A percentile compares a stretch with the other conserved stretches of the same genome.
phyloP scores from a whole-genome alignment of 768 basidiomycete genomes.

The Tephrocybe sp. region DNA sequence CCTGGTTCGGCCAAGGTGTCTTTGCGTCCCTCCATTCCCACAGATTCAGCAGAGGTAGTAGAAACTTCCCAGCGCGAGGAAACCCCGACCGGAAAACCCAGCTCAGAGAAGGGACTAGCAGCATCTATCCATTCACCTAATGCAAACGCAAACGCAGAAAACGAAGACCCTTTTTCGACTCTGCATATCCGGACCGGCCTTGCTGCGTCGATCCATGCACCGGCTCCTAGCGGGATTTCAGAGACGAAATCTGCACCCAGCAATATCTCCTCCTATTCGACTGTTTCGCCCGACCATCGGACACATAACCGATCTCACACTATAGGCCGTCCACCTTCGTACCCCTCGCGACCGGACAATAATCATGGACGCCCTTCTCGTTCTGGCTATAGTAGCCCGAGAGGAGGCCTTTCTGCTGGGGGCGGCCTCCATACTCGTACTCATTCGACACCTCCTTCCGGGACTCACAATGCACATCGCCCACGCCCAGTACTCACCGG shows the following conservation, averaged over 20 bases:
- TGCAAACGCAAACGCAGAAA: too few relatives aligned
- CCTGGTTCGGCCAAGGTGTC: conserved; percentile 11
- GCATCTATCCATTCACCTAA: conserved; percentile 18
- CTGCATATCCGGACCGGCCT: conserved; percentile 30
- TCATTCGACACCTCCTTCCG: conserved; percentile 61
- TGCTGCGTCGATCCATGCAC: conserved; percentile 57
- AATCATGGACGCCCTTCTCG: conserved; percentile 34
- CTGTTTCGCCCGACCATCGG: conserved; percentile 26
- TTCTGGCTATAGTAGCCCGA: conserved; percentile 44
- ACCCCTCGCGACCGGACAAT: conserved; percentile 28
- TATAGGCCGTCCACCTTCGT: conserved; percentile 40
- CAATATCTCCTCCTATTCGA: conserved; percentile 29
- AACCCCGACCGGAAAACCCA: not conserved
- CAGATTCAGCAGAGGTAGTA: conserved; percentile 12
- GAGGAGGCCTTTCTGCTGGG: conserved; percentile 29
- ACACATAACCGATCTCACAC: conserved; percentile 59
- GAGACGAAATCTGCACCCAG: conserved; percentile 41
- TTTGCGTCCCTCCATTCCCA: conserved; percentile 18
- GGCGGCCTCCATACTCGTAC: conserved; percentile 51
- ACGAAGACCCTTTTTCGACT: conserved; percentile 9
- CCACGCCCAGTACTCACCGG: conserved; percentile 70
- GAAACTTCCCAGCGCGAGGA: not conserved
- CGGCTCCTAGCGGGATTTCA: conserved; percentile 27
- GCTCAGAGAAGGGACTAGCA: conserved; percentile 12
- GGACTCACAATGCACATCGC: conserved; percentile 34